These are phyloP conservation scores for Lotmaria passim DNA, from an alignment of 208 protist species.

Conservation along the genomic window DNA sequence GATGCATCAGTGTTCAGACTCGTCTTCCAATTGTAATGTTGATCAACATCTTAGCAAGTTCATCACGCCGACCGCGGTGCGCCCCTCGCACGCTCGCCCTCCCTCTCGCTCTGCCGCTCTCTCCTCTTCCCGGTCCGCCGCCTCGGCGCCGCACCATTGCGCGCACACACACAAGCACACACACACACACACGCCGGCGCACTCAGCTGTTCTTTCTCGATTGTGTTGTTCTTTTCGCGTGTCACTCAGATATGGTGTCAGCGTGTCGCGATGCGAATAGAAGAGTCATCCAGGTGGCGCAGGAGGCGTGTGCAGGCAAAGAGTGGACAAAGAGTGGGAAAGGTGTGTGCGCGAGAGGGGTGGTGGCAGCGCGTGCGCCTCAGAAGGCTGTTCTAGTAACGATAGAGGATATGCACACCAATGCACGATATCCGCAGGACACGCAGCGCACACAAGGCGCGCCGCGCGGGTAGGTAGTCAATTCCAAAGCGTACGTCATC, in stretches of 20 bases:
- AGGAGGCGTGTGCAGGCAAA: neutral
- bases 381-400: conserved; percentile 26
- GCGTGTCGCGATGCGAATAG: conserved; percentile 41
- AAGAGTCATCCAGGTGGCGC: conserved; percentile 25
- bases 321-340: neutral
- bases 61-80: conserved; percentile 1
- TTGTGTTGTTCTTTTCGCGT: conserved; percentile 54
- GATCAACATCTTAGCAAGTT: neutral
- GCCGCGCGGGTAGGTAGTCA: conserved; percentile 25
- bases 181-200: conserved; percentile 1
- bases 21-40: conserved; percentile 17
- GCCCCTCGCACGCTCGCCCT: conserved; percentile 4
- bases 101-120: neutral
- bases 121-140: neutral
- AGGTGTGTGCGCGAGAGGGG: neutral
- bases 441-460: conserved; percentile 13
- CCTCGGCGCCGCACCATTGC: neutral
- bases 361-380: conserved; percentile 23
- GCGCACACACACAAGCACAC: too few species aligned
- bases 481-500: conserved; percentile 33
- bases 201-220: conserved; percentile 70
- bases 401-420: conserved; percentile 34
- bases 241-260: conserved; percentile 62
- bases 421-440: conserved; percentile 32
- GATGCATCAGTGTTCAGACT: conserved; percentile 18